These are phyloP conservation scores for Nematodospora anomalae DNA, from an alignment of 1,139 yeast species.

Conservation along the genomic window DNA sequence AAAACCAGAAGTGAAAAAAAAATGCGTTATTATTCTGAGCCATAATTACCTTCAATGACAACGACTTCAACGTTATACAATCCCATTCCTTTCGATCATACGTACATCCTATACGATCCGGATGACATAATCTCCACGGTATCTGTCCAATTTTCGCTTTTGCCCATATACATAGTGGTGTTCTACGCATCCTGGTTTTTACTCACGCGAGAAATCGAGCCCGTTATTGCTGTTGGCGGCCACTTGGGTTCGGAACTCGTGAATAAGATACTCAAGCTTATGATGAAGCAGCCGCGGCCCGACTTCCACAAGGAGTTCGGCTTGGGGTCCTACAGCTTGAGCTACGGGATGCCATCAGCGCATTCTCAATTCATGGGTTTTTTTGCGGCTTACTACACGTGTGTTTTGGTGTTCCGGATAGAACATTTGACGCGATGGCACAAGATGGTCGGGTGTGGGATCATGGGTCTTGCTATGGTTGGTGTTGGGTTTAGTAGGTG, in stretches of 20 bases:
- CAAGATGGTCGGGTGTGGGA: conserved; percentile 23
- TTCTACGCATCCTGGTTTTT: conserved; percentile 85
- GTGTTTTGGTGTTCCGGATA: conserved; percentile 37
- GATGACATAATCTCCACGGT: conserved; percentile 58
- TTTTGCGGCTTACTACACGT: conserved; percentile 62
- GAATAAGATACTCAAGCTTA: conserved; percentile 65
- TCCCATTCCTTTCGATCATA: conserved; percentile 58
- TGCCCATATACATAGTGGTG: conserved; percentile 80
- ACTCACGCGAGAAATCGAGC: conserved; percentile 80
- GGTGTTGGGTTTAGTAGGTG: conserved; percentile 75
- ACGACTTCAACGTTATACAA: background rate
- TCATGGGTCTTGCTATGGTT: conserved; percentile 31
- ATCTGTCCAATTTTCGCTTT: conserved; percentile 71
- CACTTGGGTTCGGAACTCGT: conserved; percentile 76
- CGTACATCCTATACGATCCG: conserved; percentile 79
- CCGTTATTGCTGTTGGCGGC: conserved; percentile 80
- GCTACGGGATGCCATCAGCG: conserved; percentile 96
- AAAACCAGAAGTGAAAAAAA: too few species aligned
- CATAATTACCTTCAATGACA: too few species aligned
- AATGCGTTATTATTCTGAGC: too few species aligned
- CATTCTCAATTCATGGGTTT: conserved; percentile 96
- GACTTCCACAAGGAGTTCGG: conserved; percentile 53
- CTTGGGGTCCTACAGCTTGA: conserved; percentile 45
- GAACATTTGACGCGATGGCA: conserved; percentile 21
- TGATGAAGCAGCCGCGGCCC: conserved; percentile 77